Base-by-base conservation (phyloP, 225 moss, liverwort and hornwort species). In the Lunularia cruciata region DNA sequence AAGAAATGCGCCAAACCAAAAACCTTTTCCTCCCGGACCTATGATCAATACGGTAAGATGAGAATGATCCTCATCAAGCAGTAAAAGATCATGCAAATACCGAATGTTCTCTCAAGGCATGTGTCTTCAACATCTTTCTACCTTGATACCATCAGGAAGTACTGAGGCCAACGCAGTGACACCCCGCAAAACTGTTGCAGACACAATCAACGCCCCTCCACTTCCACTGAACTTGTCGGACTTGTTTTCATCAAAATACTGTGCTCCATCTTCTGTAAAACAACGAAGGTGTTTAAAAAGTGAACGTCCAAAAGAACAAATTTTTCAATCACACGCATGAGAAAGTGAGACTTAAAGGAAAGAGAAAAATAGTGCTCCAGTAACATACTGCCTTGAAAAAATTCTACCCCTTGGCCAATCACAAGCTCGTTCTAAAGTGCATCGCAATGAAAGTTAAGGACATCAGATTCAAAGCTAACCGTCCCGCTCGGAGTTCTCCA, bases 1-100 rank as follows among this genome's bases (percentile, higher is more conserved):
- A 83, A 79, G 65, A 76, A 83, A 40, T 55, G 78, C 27, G 83
- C 83, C 30, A 83, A 56, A 33, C 83, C 83, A 55, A 79, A 72
- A 19, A 79, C 14, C 34, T 79, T 79, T 18, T 83, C 83, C 38
- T 73, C 75, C 28, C 70, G 70, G 33, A 83, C 53, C 77, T 77
- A 64, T 60, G 28, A 19, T 4, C 19, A 34, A 36, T 16, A 47
- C 34, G 3, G 37, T 43, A 43, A 6, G 11, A 39, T 11, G 4
- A 14, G 0, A 25, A 37, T 22, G 39, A 37, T 32, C 6, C 33
- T 10, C 25, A 60, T n/a, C 3, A 18, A 25, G 8, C 25, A 9
- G 3, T 67, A 30, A 34, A 37, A n/a, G 8, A 37, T 49, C 15
- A 38, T 36, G 35, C 39, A 39, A 40, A 40, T 19, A n/a, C 6